A percentile compares a stretch with the other conserved stretches of the same genome.
Evolutionary conservation across 2,329 filamentous ascomycete genomes (phyloP).

Genomic region (Aquanectria penicillioides): DNA sequence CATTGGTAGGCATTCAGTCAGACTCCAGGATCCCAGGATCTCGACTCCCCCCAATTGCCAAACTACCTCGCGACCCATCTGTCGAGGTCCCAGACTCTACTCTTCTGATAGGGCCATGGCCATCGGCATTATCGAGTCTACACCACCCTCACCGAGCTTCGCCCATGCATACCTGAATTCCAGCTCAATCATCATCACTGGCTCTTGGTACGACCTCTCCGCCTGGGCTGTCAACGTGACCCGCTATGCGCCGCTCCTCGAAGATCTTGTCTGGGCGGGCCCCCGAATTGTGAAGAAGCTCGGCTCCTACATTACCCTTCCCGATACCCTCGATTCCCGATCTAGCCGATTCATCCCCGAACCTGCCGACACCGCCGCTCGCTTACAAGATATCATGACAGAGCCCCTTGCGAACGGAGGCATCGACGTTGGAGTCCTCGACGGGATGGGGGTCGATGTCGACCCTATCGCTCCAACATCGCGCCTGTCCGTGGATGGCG

Average conservation of each 20-base stretch:
- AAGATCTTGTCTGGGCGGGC: slow-evolving; percentile 74
- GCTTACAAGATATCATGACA: slow-evolving; percentile 45
- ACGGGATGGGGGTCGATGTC: slow-evolving; percentile 20
- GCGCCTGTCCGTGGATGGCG: slow-evolving; percentile 65
- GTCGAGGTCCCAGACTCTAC: neutral
- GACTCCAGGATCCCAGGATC: too few relatives aligned
- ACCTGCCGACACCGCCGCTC: slow-evolving; percentile 31
- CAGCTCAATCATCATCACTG: slow-evolving; percentile 19
- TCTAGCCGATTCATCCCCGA: slow-evolving; percentile 32
- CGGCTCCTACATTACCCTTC: slow-evolving; percentile 68
- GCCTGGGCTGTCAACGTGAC: slow-evolving; percentile 68
- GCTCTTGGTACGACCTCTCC: slow-evolving; percentile 64
- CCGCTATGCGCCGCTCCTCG: slow-evolving; percentile 70
- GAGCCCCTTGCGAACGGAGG: slow-evolving; percentile 32
- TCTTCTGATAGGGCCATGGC: slow-evolving; percentile 35
- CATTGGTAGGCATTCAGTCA: neutral
- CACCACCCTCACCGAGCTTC: slow-evolving; percentile 33
- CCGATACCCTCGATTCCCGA: slow-evolving; percentile 70
- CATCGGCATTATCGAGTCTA: slow-evolving; percentile 33
- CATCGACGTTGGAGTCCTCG: slow-evolving; percentile 19
- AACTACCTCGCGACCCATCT: neutral
- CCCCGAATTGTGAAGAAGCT: slow-evolving; percentile 77
- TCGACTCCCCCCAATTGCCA: neutral
- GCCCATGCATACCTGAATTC: slow-evolving; percentile 18
- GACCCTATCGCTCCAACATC: slow-evolving; percentile 44